Conservation (phyloP, 2,329 filamentous ascomycete genomes). For the Ascomycota sp. region DNA sequence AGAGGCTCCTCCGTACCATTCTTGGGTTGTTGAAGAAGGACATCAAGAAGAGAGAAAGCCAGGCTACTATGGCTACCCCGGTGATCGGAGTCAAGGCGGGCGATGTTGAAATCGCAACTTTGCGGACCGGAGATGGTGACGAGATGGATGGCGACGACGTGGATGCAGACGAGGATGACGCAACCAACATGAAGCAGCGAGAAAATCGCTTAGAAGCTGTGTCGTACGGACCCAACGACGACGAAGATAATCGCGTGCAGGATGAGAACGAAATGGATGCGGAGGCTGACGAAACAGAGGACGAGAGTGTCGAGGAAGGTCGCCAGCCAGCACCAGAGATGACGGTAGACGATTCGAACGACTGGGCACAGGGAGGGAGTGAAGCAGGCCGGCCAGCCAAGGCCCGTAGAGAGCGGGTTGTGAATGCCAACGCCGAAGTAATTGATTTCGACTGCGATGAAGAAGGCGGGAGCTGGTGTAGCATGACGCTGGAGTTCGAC, state of each 20-base stretch:
- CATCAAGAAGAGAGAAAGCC: constrained; percentile 58
- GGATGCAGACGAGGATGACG: constrained; percentile 61
- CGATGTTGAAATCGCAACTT: constrained; percentile 28
- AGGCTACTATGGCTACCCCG: constrained; percentile 50
- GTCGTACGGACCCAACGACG: constrained; percentile 82
- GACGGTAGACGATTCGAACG: constrained; percentile 14
- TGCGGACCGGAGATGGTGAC: constrained; percentile 9
- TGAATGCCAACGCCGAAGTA: constrained; percentile 43
- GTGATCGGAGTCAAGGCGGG: constrained; percentile 42
- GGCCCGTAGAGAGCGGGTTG: constrained; percentile 42
- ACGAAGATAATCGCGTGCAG: constrained; percentile 65
- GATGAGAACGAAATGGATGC: constrained; percentile 17
- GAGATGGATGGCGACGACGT: constrained; percentile 40
- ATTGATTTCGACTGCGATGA: constrained; percentile 67
- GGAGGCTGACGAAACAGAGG: constrained; percentile 16
- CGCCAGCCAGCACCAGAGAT: constrained; percentile 14
- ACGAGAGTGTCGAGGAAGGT: constrained; percentile 31
- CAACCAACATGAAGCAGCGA: constrained; percentile 50
- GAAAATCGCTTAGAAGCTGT: constrained; percentile 64
- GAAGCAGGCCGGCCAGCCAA: constrained; percentile 19
- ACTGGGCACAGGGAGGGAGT: constrained; percentile 16
- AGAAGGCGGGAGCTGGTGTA: constrained; percentile 49
- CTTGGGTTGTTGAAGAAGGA: constrained; percentile 53
- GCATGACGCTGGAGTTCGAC: constrained; percentile 68
- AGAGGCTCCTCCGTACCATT: constrained; percentile 54